These are phyloP conservation scores for Exophiala xenobiotica DNA, from an alignment of 2,329 filamentous ascomycete species.

Conservation along the genomic window DNA sequence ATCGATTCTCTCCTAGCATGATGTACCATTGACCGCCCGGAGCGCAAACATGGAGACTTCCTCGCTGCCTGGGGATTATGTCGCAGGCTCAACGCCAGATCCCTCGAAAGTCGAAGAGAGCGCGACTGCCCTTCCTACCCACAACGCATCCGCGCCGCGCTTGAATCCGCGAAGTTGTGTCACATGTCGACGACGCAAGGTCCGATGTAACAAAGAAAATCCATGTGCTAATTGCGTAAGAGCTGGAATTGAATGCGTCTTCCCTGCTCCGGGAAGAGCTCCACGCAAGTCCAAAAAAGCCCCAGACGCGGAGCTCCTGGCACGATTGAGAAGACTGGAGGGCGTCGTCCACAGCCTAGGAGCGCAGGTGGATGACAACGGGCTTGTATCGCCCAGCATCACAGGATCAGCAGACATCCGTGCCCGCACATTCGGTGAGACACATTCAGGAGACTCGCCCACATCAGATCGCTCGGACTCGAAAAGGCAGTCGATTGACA, in stretches of 20 bases:
- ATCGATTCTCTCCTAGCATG: no score
- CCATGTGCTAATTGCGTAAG: constrained; percentile 51
- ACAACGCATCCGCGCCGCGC: constrained; percentile 17
- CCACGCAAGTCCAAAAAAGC: constrained; percentile 59
- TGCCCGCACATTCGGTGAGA: constrained; percentile 18
- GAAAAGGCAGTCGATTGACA: constrained; percentile 35
- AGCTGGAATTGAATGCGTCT: constrained; percentile 60
- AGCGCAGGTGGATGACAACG: constrained; percentile 41
- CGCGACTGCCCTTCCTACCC: constrained; percentile 1
- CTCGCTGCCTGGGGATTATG: no score
- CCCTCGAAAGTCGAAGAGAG: background rate
- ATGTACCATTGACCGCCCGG: no score
- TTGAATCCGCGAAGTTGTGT: constrained; percentile 45
- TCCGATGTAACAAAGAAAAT: constrained; percentile 49
- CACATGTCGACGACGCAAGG: constrained; percentile 49
- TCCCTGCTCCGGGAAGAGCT: constrained; percentile 60
- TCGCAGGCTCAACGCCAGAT: background rate
- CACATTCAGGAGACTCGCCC: constrained; percentile 9
- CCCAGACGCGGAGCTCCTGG: constrained; percentile 59
- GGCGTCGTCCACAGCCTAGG: constrained; percentile 61
- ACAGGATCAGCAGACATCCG: constrained; percentile 17
- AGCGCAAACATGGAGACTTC: no score
- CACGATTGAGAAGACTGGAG: constrained; percentile 58
- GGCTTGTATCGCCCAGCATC: constrained; percentile 14
- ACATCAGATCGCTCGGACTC: constrained; percentile 15